These are phyloP conservation scores for Kwoniella sp. DNA, from an alignment of 768 basidiomycete genomes.

Conservation along the genomic window DNA sequence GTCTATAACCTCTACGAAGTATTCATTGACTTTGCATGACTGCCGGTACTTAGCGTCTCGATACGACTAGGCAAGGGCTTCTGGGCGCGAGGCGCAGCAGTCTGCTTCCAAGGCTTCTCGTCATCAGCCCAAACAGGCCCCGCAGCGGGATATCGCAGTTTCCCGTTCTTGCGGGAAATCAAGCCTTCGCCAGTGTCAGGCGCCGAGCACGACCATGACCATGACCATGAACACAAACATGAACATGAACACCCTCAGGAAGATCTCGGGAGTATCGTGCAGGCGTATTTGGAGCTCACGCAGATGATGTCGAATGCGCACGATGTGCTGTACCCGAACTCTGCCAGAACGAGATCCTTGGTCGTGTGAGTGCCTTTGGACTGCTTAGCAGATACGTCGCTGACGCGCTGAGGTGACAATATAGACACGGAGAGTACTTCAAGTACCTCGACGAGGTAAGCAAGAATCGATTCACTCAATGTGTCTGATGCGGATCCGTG, in stretches of 20 bases:
- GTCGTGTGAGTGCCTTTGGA: slow-evolving; percentile 31
- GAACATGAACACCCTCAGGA: slow-evolving; percentile 32
- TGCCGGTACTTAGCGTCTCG: slow-evolving; percentile 31
- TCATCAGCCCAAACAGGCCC: slow-evolving; percentile 50
- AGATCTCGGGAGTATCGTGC: slow-evolving; percentile 41
- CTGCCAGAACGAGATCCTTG: slow-evolving; percentile 40
- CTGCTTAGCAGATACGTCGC: background rate
- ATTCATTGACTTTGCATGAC: background rate
- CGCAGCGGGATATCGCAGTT: slow-evolving; percentile 43
- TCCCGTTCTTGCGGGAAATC: slow-evolving; percentile 45
- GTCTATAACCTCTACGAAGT: background rate
- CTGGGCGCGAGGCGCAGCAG: slow-evolving; percentile 50
- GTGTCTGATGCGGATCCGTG: no score
- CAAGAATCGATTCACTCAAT: background rate
- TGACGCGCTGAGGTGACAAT: slow-evolving; percentile 6
- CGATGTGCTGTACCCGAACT: slow-evolving; percentile 50
- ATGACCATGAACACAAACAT: no score
- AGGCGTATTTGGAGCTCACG: slow-evolving; percentile 51
- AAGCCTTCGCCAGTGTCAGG: background rate
- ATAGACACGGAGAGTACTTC: slow-evolving; percentile 45
- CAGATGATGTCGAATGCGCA: slow-evolving; percentile 53
- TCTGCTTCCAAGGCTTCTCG: slow-evolving; percentile 54
- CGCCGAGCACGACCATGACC: no score
- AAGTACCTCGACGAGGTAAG: slow-evolving; percentile 52
- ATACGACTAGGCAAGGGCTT: slow-evolving; percentile 51